Evolutionary conservation across 495 filamentous ascomycete genomes (phyloP).

Genomic region (Echria macrotheca): DNA sequence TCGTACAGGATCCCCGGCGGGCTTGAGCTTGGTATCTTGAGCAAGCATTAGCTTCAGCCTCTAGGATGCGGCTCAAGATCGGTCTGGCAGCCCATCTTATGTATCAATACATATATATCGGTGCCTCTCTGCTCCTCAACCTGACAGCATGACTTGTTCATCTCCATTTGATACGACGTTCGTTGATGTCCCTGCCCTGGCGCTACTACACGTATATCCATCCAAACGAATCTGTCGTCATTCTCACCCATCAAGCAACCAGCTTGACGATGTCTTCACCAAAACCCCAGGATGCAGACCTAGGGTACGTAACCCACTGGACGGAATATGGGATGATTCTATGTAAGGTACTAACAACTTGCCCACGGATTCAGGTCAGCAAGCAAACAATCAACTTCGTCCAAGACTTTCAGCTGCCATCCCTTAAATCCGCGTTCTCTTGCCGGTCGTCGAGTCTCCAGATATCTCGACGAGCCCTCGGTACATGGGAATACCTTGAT

Average conservation of each 20-base stretch:
- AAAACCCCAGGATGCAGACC: not conserved
- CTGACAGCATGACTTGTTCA: too few species aligned
- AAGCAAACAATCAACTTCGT: not conserved
- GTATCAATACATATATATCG: not conserved
- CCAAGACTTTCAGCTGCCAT: not conserved
- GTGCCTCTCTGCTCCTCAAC: not conserved
- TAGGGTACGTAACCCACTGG: too few species aligned
- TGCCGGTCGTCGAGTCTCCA: slow-evolving; percentile 2
- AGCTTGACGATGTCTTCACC: not conserved
- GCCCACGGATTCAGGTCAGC: not conserved
- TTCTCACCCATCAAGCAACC: too few species aligned
- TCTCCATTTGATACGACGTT: not conserved
- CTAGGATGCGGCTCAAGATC: not conserved
- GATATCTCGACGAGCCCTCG: not conserved
- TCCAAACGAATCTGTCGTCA: too few species aligned
- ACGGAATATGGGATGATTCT: not conserved
- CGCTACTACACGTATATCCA: too few species aligned
- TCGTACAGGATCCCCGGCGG: not conserved
- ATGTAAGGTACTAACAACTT: not conserved
- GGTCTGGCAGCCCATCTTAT: not conserved
- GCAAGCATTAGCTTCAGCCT: not conserved
- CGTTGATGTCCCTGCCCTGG: not conserved
- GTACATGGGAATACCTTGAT: not conserved
- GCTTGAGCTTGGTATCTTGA: not conserved
- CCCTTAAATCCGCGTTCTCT: not conserved